These are phyloP conservation scores for Penicillium cataractarum DNA, from an alignment of 495 filamentous ascomycete genomes.

Conservation along the genomic window DNA sequence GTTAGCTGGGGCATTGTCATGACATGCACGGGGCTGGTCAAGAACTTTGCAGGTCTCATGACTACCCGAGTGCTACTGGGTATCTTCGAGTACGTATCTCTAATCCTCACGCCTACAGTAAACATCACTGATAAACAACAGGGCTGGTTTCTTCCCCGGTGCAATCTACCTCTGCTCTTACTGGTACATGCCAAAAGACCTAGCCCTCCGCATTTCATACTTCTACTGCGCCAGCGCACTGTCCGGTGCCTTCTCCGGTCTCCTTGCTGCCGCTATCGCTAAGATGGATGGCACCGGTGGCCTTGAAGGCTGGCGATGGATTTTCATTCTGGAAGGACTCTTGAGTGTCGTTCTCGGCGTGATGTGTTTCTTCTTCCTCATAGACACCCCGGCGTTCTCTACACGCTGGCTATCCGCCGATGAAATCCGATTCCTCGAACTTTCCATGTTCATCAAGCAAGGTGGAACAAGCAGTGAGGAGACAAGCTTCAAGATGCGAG, in stretches of 20 bases:
- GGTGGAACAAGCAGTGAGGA: constrained; percentile 31
- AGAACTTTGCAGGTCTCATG: constrained; percentile 63
- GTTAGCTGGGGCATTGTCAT: constrained; percentile 60
- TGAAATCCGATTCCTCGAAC: constrained; percentile 33
- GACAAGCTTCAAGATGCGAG: constrained; percentile 21
- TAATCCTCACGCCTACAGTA: not conserved
- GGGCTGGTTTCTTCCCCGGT: constrained; percentile 66
- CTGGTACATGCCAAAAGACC: constrained; percentile 59
- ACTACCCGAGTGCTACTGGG: constrained; percentile 64
- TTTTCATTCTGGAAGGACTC: constrained; percentile 67
- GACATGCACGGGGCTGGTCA: constrained; percentile 42
- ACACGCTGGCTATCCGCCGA: constrained; percentile 27
- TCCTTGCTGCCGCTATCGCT: constrained; percentile 69
- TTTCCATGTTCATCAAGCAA: constrained; percentile 36
- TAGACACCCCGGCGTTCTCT: constrained; percentile 30
- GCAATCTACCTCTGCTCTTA: constrained; percentile 72
- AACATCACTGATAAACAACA: not conserved
- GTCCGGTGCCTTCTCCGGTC: constrained; percentile 68
- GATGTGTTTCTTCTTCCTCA: constrained; percentile 54
- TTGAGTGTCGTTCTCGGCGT: constrained; percentile 60
- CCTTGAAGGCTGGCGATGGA: constrained; percentile 72
- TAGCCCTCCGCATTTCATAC: constrained; percentile 49
- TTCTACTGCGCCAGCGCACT: constrained; percentile 64
- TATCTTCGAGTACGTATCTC: constrained; percentile 54
- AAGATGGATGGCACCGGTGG: constrained; percentile 66